These are phyloP conservation scores for Aspergillus haitiensis DNA, from an alignment of 495 filamentous ascomycete species.

Conservation along the genomic window DNA sequence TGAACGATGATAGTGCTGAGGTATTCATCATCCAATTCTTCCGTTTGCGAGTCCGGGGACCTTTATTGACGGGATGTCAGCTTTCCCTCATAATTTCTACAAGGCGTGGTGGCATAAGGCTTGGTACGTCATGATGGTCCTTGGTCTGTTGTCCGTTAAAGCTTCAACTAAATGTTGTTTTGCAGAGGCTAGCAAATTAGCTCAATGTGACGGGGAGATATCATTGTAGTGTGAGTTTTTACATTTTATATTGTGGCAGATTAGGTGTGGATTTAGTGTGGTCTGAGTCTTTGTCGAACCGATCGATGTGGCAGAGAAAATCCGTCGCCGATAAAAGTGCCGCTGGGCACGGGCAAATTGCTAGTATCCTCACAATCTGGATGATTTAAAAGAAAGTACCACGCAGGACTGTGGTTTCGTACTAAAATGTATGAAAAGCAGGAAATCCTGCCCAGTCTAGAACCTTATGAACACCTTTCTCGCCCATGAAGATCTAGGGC, in stretches of 20 bases:
- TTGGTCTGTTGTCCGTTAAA: background rate
- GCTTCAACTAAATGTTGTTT: slow-evolving; percentile 10
- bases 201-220: slow-evolving; percentile 23
- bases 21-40: slow-evolving; percentile 58
- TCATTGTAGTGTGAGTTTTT: slow-evolving; percentile 18
- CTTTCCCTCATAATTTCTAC: slow-evolving; percentile 18
- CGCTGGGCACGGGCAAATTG: slow-evolving; percentile 19
- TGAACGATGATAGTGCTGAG: slow-evolving; percentile 64
- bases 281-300: slow-evolving; percentile 17
- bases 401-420: slow-evolving; percentile 33
- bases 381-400: slow-evolving; percentile 24
- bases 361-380: slow-evolving; percentile 29
- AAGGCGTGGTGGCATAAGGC: slow-evolving; percentile 12
- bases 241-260: slow-evolving; percentile 24
- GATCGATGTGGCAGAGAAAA: slow-evolving; percentile 24
- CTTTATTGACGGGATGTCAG: slow-evolving; percentile 35
- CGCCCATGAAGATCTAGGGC: slow-evolving; percentile 16
- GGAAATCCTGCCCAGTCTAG: slow-evolving; percentile 27
- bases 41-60: slow-evolving; percentile 51
- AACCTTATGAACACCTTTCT: slow-evolving; percentile 18
- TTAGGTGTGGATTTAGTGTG: slow-evolving; percentile 14
- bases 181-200: slow-evolving; percentile 17
- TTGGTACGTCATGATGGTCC: slow-evolving; percentile 40
- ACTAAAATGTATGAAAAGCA: slow-evolving; percentile 36
- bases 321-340: slow-evolving; percentile 21